Base-by-base conservation (phyloP, 495 filamentous ascomycete genomes). In the Xylaria nigripes region DNA sequence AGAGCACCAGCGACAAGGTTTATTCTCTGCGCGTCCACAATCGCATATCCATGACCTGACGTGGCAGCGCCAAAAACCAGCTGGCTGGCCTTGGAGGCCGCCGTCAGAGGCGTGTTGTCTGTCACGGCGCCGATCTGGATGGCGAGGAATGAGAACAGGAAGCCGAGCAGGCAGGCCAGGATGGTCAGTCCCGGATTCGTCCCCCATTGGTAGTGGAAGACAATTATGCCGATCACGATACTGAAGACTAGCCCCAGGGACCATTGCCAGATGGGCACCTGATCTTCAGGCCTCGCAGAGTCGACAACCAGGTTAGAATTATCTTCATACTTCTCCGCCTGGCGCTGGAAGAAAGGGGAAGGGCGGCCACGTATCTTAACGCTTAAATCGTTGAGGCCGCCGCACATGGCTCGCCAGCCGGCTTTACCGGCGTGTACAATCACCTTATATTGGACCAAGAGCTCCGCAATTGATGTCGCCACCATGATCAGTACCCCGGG, bases 61-160 rank as follows among this genome's bases (percentile, higher is more conserved):
- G 83, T 83, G 25, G 78, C 81, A 44, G 74, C 82, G 38, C 83
- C 83, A 45, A 86, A 77, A 58, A 86, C 63, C 52, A 86, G 75
- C 68, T 86, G 83, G 48, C 78, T 80, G n/a, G 82, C 82, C 63
- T 86, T 86, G 51, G 81, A 74, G 12, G 80, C 76, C 19, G 82
- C 78, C 2, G 84, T 86, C 21, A 86, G 68, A 5, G 84, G 84
- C 0, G 80, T 83, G 55, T 77, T 74, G 55, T 85, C 82, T 8
- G 83, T 84, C 27, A 76, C 73, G 27, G 78, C 82, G 15, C 78
- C 78, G 62, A 80, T 79, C 64, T 86, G 81, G 58, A 85, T 82
- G 52, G 79, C 80, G 42, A 86, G 69, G 71, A 86, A 86, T 13
- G 82, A 79, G 66, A 86, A 86, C 63, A 86, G 64, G 73, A 86